Percentiles rank a stretch among this genome's conserved stretches.
Evolutionary conservation across 108 stramenopile genomes (phyloP).

Genomic region (Parietichytrium sp.): DNA sequence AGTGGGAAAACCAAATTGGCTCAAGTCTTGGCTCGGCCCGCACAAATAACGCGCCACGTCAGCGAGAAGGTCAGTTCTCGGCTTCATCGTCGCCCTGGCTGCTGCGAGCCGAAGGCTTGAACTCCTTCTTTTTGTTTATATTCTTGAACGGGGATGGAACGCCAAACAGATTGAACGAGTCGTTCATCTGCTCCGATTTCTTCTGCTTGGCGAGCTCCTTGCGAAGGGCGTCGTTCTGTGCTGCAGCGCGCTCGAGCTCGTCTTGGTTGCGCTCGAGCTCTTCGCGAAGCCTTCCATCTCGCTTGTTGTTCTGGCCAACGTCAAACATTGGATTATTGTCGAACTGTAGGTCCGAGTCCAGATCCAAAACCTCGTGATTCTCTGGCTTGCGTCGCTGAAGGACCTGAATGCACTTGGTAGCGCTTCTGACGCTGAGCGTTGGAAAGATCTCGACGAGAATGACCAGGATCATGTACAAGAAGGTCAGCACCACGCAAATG

Average conservation of each 20-base stretch:
- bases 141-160: no score
- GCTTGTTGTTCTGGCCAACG: not conserved
- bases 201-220: not conserved
- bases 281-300: not conserved
- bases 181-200: not conserved
- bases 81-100: no score
- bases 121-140: no score
- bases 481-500: not conserved
- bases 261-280: constrained; percentile 20
- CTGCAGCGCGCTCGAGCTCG: not conserved
- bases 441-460: constrained; percentile 2
- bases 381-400: constrained; percentile 21
- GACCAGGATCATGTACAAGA: not conserved
- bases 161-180: no score
- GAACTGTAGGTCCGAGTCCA: not conserved
- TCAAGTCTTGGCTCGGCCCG: no score
- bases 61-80: no score
- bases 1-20: no score
- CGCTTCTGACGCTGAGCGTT: not conserved
- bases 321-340: constrained; percentile 16
- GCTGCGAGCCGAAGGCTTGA: no score
- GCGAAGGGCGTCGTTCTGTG: not conserved
- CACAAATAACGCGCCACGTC: no score
- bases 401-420: not conserved
- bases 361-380: not conserved